Percentiles rank a stretch among this genome's conserved stretches.
Conservation (phyloP, 306 rosid genomes). For the Prunus mongolica region DNA sequence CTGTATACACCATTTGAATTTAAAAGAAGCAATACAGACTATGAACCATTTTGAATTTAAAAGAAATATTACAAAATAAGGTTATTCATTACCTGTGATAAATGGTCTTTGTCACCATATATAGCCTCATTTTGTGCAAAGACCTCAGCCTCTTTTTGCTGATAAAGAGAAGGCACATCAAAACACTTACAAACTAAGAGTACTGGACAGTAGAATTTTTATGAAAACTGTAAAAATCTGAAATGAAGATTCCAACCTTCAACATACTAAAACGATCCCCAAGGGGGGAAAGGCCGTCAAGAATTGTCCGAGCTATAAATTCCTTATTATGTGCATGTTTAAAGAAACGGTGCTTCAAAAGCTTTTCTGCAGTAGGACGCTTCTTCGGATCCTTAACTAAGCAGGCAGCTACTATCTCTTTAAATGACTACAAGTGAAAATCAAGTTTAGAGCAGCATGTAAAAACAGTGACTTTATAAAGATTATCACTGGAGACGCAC, state of each 20-base stretch:
- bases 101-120: constrained; percentile 71
- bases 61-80: constrained; percentile 12
- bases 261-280: constrained; percentile 81
- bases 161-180: constrained; percentile 19
- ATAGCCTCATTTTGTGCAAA: constrained; percentile 66
- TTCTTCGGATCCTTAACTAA: constrained; percentile 94
- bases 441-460: not conserved
- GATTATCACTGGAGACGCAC: constrained; percentile 20
- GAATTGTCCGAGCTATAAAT: constrained; percentile 57
- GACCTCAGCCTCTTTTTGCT: constrained; percentile 83
- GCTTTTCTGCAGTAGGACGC: constrained; percentile 83
- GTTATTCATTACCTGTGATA: constrained; percentile 59
- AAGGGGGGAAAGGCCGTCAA: constrained; percentile 74
- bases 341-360: constrained; percentile 73
- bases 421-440: constrained; percentile 58
- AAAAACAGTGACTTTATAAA: not conserved
- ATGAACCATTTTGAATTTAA: not conserved
- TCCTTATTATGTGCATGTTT: constrained; percentile 59
- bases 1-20: not conserved
- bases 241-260: constrained; percentile 52
- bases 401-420: constrained; percentile 83
- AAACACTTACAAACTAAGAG: not conserved
- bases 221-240: not conserved
- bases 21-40: not conserved
- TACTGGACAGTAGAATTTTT: not conserved